Conservation (phyloP, 2,329 filamentous ascomycete species). For the Tolypocladium guangdongense region DNA sequence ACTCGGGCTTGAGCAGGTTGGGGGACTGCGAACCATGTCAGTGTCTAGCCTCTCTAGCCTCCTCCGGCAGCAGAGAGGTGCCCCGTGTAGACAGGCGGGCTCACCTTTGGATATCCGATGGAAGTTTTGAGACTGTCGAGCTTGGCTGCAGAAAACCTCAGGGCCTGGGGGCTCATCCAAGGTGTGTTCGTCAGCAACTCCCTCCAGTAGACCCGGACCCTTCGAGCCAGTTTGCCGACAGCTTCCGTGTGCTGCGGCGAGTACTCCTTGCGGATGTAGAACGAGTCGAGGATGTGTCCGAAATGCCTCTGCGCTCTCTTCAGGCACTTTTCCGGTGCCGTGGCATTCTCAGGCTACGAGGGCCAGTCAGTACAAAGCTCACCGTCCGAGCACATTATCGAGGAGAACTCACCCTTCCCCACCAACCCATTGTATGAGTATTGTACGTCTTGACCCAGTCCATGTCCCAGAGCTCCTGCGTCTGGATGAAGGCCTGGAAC, state of each 20-base stretch:
- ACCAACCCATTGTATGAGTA: no score
- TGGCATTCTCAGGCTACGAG: not conserved
- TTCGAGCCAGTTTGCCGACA: not conserved
- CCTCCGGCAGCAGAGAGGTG: no score
- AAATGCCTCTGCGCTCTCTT: conserved; percentile 3
- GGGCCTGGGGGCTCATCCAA: not conserved
- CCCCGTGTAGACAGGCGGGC: not conserved
- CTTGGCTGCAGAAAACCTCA: not conserved
- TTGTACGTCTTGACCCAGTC: not conserved
- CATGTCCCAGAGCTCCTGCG: conserved; percentile 4
- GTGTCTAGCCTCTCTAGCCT: no score
- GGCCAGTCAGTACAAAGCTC: no score
- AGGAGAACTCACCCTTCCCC: no score
- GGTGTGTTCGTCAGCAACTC: not conserved
- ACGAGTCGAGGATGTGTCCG: conserved; percentile 2
- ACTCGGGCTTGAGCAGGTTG: not conserved
- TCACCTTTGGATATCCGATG: not conserved
- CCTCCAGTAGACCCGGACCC: not conserved
- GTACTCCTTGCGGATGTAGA: conserved; percentile 1
- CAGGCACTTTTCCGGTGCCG: conserved; percentile 1
- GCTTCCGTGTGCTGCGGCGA: not conserved
- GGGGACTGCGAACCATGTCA: not conserved
- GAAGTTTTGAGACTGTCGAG: not conserved
- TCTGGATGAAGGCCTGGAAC: conserved; percentile 9
- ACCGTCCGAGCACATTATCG: no score